Conservation (phyloP, 73 alveolate species). For the Symbiodinium natans region DNA sequence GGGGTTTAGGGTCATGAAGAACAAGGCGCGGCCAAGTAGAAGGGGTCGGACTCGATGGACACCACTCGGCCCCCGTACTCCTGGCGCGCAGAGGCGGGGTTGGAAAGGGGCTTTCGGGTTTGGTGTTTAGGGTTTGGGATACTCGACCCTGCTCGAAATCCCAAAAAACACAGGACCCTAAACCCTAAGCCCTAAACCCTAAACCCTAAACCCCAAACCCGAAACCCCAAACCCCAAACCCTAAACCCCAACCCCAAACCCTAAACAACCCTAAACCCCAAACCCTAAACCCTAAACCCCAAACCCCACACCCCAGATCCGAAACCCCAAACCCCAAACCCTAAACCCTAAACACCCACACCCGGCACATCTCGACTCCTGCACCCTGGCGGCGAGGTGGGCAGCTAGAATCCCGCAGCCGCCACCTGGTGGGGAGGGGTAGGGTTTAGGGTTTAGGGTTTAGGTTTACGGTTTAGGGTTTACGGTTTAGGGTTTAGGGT, state of each 20-base stretch:
- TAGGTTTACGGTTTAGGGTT: background rate
- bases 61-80: background rate
- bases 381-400: slow-evolving; percentile 22
- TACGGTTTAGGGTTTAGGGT: background rate
- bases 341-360: background rate
- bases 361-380: background rate
- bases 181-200: background rate
- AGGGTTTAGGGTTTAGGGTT: background rate
- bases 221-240: background rate
- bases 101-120: no score
- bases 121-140: background rate
- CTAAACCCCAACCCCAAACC: background rate
- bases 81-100: background rate
- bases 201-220: background rate
- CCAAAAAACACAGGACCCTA: no score
- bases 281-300: no score
- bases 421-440: background rate
- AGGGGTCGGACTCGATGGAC: background rate
- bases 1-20: background rate
- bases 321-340: background rate
- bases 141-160: background rate
- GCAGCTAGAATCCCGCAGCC: background rate
- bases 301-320: background rate
- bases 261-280: no score
- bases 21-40: background rate